Evolutionary conservation across 2,329 filamentous ascomycete species (phyloP), one percentile per base, ranked within the genome.

Genomic region (Fusarium beomiforme): DNA sequence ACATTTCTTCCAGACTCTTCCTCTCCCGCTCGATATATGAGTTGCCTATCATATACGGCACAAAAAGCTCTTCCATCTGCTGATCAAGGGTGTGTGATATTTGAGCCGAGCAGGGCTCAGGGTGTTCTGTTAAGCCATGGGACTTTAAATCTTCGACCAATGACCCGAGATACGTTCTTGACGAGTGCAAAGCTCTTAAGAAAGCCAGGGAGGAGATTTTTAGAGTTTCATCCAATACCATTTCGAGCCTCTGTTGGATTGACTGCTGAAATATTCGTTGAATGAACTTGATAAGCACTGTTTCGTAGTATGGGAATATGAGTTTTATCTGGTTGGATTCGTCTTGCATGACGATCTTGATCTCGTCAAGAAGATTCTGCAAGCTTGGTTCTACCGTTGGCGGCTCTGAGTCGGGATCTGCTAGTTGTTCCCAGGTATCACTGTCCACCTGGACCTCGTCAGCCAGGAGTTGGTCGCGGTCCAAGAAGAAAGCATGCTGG

Each of bases 401-500:
- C 3, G 95, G 93, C 53, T 97, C 95, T 1, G 93, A 90, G 81
- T 99, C 96, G 0, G 97, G 97, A 78, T 99, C 96, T 49, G 97
- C 95, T 56, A 99, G 86, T 73, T 92, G 91, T 62, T 98, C 95
- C 95, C 95, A 98, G 4, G 90, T 91, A 68, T 94, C 89, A 63
- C 87, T 88, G 75, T 96, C 93, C 16, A 89, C 88, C 5, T 87
- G 88, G 19, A 97, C 89, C 79, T 97, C 95, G 76, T 97, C 95
- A 1, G 92, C 92, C 53, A 97, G 91, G 62, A 99, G 85, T 80
- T 98, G 95, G 73, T 94, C 96, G 29, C 95, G 88, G 79, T 98
- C 96, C 78, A 99, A 98, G 83, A 99, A 99, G 86, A 99, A 99
- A 78, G 97, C 94, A 82, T 99, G 97, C 80, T 99, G 96, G 79